Evolutionary conservation across 139 green algal species (phyloP).

Genomic region (Chlamydomonas eustigma): DNA sequence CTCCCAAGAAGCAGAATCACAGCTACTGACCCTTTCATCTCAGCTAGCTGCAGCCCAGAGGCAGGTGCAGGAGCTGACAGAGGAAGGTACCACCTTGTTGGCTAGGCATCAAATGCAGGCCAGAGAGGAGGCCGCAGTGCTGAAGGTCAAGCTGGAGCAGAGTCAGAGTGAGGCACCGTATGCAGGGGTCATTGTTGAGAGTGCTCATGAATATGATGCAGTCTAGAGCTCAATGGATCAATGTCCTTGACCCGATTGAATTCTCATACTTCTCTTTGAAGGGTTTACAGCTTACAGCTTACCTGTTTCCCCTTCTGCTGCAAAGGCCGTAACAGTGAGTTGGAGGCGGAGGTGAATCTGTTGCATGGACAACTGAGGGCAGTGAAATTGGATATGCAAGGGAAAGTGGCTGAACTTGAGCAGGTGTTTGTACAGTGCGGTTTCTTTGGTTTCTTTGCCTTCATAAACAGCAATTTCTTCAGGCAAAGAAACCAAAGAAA

Average conservation of each 20-base stretch:
- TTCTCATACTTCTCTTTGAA: too few relatives aligned
- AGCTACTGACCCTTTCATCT: background rate
- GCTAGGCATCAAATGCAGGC: background rate
- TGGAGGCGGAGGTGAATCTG: slow-evolving; percentile 10
- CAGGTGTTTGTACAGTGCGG: too few relatives aligned
- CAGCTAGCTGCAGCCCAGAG: background rate
- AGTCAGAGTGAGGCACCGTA: slow-evolving; percentile 21
- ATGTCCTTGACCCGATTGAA: too few relatives aligned
- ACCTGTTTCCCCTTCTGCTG: background rate
- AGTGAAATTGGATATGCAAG: background rate
- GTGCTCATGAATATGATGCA: too few relatives aligned
- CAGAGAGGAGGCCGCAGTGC: slow-evolving; percentile 22
- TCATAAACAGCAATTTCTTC: too few relatives aligned
- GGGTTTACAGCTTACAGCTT: too few relatives aligned
- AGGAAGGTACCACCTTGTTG: background rate
- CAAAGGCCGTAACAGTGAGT: background rate
- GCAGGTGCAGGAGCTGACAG: background rate
- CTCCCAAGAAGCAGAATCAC: background rate
- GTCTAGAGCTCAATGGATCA: too few relatives aligned
- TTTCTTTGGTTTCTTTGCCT: too few relatives aligned
- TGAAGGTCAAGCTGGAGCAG: slow-evolving; percentile 23
- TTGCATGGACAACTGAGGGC: background rate
- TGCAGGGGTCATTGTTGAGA: too few relatives aligned
- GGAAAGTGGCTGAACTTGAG: background rate
- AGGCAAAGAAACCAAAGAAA: too few relatives aligned